Conservation (phyloP, 202 grass and related monocot genomes). For the Zizania palustris region DNA sequence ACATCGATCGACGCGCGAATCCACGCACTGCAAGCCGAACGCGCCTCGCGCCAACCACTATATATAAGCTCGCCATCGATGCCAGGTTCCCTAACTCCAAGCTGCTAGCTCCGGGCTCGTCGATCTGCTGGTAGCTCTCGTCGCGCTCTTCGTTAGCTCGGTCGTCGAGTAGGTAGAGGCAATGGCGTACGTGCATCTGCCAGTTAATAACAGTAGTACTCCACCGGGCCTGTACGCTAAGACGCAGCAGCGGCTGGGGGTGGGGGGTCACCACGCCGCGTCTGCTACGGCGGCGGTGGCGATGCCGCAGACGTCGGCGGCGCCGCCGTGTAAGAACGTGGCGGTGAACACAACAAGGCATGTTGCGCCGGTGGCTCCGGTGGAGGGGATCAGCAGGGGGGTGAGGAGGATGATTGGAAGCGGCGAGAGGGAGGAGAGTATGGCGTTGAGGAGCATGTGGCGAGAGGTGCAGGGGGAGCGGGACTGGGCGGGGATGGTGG, state of each 20-base stretch:
- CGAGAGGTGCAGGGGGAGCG: conserved; percentile 63
- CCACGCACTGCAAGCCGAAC: neutral
- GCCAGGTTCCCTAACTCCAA: too few species aligned
- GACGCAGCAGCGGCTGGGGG: neutral
- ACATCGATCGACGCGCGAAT: conserved; percentile 26
- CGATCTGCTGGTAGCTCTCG: too few species aligned
- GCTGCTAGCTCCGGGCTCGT: too few species aligned
- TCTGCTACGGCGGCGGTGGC: conserved; percentile 19
- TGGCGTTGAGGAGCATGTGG: conserved; percentile 59
- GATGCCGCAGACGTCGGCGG: conserved; percentile 27
- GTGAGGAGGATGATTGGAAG: neutral
- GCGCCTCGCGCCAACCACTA: neutral
- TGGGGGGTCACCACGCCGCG: neutral
- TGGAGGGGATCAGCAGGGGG: neutral
- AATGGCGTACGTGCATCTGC: conserved; percentile 40
- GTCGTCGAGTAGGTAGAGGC: too few species aligned
- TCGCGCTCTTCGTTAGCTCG: too few species aligned
- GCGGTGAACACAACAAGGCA: conserved; percentile 23
- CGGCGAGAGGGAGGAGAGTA: neutral
- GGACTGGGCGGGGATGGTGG: conserved; percentile 62
- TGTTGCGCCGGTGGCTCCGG: neutral
- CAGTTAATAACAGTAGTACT: neutral
- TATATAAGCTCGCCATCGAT: conserved; percentile 24
- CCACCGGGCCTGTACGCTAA: neutral
- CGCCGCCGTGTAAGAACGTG: neutral